phyloP scores from a whole-genome alignment of 1,284 basidiomycete genomes.

The Moesziomyces sp. region DNA sequence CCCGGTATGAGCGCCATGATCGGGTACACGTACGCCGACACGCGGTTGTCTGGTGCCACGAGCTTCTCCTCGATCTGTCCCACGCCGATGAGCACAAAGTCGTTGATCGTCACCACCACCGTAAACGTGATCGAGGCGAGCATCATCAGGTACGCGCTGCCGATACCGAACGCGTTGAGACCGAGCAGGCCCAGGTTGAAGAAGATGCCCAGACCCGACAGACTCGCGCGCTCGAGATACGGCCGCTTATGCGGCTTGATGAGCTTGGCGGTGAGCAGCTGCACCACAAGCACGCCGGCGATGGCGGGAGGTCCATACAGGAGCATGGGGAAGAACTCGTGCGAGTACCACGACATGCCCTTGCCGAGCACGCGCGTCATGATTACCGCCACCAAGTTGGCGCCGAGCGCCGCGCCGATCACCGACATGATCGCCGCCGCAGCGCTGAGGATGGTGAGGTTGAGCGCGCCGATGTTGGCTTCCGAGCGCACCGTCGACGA shows the following conservation, averaged over 20 bases:
- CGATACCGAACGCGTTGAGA: conserved; percentile 75
- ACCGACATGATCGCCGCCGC: conserved; percentile 58
- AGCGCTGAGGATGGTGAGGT: conserved; percentile 51
- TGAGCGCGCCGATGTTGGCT: conserved; percentile 42
- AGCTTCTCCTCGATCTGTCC: conserved; percentile 47
- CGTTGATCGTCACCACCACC: conserved; percentile 56
- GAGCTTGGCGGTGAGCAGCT: conserved; percentile 75
- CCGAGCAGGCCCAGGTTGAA: conserved; percentile 50
- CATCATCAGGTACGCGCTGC: conserved; percentile 78
- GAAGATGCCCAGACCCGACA: conserved; percentile 51
- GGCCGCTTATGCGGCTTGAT: conserved; percentile 69
- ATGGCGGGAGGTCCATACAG: conserved; percentile 80
- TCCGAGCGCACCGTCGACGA: conserved; percentile 67
- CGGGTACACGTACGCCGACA: conserved; percentile 55
- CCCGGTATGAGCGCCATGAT: conserved; percentile 72
- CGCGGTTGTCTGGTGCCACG: conserved; percentile 54
- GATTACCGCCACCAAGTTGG: conserved; percentile 79
- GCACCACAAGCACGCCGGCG: conserved; percentile 73
- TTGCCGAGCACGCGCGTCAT: conserved; percentile 77
- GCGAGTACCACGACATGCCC: conserved; percentile 71
- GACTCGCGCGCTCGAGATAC: conserved; percentile 60
- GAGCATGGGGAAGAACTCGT: conserved; percentile 77
- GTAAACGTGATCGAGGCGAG: conserved; percentile 72
- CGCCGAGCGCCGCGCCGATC: conserved; percentile 72
- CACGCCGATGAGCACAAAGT: conserved; percentile 57